These are phyloP conservation scores for Zymoseptoria crescenta DNA, from an alignment of 2,329 filamentous ascomycete genomes.

Conservation along the genomic window DNA sequence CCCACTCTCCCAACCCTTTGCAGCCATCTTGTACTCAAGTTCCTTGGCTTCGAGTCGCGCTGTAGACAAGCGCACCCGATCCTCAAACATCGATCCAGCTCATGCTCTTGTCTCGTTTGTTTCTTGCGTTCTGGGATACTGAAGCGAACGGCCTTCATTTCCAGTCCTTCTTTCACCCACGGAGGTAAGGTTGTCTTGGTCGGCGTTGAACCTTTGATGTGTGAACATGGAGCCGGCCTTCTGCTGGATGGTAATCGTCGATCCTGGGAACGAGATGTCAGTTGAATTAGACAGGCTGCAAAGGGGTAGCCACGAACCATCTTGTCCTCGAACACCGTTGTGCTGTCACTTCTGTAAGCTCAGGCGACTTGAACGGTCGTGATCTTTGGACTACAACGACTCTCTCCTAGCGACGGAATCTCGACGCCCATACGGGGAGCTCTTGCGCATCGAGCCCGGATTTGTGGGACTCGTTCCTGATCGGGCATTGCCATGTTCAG, in stretches of 20 bases:
- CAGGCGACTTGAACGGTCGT: neutral
- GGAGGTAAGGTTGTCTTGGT: neutral
- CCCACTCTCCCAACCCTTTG: neutral
- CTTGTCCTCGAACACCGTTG: neutral
- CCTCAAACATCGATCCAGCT: neutral
- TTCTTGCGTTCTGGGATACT: neutral
- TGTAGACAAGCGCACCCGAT: neutral
- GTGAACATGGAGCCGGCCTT: neutral
- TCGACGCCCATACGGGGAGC: neutral
- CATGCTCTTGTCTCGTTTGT: neutral
- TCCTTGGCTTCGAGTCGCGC: neutral
- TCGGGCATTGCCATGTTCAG: neutral
- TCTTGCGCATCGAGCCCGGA: neutral
- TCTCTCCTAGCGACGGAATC: neutral
- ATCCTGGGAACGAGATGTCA: neutral
- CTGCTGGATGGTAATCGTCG: neutral
- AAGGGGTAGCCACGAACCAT: neutral
- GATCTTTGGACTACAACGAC: neutral
- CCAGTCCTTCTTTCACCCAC: neutral
- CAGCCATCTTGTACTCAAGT: neutral
- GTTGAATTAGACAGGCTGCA: neutral
- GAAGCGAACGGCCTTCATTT: neutral
- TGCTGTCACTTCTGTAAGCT: neutral
- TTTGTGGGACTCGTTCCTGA: neutral
- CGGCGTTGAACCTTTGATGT: neutral